phyloP scores from a whole-genome alignment of 306 rosid species.

The Casuarina glauca region DNA sequence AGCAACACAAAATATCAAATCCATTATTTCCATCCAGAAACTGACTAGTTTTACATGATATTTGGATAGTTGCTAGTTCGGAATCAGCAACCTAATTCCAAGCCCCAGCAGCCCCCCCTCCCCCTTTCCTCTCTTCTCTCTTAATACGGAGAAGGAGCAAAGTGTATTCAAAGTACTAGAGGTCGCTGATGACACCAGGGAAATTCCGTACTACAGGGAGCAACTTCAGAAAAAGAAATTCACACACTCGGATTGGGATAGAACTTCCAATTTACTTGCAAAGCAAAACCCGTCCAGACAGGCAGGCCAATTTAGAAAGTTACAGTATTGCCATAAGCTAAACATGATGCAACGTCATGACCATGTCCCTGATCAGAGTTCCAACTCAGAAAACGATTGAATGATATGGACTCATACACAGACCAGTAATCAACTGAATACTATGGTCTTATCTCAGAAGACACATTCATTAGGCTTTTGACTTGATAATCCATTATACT shows the following conservation, averaged over 20 bases:
- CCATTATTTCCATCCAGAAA: not conserved
- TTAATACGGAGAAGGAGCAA: too few relatives aligned
- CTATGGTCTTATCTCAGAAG: not conserved
- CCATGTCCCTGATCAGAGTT: not conserved
- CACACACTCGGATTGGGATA: not conserved
- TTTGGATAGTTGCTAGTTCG: not conserved
- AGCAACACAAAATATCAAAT: not conserved
- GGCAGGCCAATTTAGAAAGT: not conserved
- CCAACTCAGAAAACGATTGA: not conserved
- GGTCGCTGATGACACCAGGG: not conserved
- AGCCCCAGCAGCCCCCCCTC: too few relatives aligned
- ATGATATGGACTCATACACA: too few relatives aligned
- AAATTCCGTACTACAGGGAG: not conserved
- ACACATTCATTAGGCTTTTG: not conserved
- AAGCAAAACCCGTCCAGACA: not conserved
- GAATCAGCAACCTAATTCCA: too few relatives aligned
- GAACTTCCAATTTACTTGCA: not conserved
- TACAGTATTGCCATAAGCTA: not conserved
- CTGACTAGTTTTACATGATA: not conserved
- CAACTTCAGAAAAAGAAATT: not conserved
- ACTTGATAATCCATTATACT: not conserved
- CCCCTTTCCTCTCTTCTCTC: too few relatives aligned
- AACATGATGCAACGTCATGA: not conserved
- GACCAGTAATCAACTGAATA: not conserved
- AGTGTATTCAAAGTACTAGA: not conserved